Conservation (phyloP, 345 rosid genomes). For the Hypericum androsaemum region DNA sequence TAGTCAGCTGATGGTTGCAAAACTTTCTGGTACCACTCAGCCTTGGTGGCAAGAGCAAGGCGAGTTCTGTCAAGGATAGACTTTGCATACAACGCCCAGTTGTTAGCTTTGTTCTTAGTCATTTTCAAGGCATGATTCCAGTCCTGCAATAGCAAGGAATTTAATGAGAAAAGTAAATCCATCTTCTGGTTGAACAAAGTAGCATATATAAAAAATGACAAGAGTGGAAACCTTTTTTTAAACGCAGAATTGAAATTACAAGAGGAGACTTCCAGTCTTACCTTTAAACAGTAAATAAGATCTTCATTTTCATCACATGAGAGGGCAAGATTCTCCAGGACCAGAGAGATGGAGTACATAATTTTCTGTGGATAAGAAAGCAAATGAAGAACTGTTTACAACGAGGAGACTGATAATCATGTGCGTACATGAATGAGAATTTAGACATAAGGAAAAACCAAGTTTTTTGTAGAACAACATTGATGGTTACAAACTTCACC, state of each 20-base stretch:
- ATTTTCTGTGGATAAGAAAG: conserved; percentile 54
- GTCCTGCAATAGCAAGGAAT: conserved; percentile 45
- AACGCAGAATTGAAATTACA: not conserved
- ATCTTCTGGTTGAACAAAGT: conserved; percentile 7
- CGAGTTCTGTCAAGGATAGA: conserved; percentile 94
- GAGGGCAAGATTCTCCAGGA: conserved; percentile 86
- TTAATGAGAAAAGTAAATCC: not conserved
- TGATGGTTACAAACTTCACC: conserved; percentile 32
- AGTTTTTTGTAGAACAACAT: not conserved
- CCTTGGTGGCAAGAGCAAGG: conserved; percentile 75
- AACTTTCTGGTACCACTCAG: conserved; percentile 72
- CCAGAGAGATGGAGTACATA: conserved; percentile 63
- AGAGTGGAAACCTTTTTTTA: not conserved
- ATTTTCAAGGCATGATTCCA: conserved; percentile 64
- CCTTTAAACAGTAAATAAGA: conserved; percentile 88
- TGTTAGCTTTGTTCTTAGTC: conserved; percentile 43
- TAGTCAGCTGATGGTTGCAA: conserved; percentile 94
- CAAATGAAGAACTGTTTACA: conserved; percentile 12
- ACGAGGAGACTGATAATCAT: conserved; percentile 4
- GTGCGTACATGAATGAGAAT: not conserved
- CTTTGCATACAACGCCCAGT: conserved; percentile 92
- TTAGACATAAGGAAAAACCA: not conserved
- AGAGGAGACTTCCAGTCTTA: conserved; percentile 16
- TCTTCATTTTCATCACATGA: conserved; percentile 92
- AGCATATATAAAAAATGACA: not conserved